Evolutionary conservation across 805 yeast species (phyloP).

Genomic region (Cephaloascus fragrans): DNA sequence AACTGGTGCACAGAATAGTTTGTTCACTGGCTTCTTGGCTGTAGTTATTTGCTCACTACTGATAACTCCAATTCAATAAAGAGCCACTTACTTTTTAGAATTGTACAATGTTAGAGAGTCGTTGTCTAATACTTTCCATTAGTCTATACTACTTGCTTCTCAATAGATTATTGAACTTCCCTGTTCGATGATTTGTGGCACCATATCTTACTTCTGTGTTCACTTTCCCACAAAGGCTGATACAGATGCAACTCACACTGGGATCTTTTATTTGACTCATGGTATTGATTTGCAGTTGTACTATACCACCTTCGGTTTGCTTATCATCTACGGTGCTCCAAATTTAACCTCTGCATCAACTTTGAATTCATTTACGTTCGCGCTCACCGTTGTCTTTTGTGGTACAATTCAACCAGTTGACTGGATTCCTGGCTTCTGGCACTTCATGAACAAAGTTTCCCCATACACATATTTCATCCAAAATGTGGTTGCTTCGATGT

Average conservation of each 20-base stretch:
- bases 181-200: constrained; percentile 37
- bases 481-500: constrained; percentile 34
- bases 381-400: constrained; percentile 16
- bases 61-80: constrained; percentile 53
- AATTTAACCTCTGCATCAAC: constrained; percentile 19
- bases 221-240: constrained; percentile 38
- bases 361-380: constrained; percentile 16
- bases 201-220: constrained; percentile 43
- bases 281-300: too few relatives aligned
- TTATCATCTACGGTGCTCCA: constrained; percentile 18
- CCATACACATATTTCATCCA: constrained; percentile 67
- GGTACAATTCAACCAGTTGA: too few relatives aligned
- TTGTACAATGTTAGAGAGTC: constrained; percentile 63
- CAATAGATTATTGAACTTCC: constrained; percentile 53
- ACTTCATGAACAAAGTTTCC: constrained; percentile 27
- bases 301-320: constrained; percentile 17
- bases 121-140: constrained; percentile 63
- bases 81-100: constrained; percentile 48
- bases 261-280: constrained; percentile 25
- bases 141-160: constrained; percentile 49
- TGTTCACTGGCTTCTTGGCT: constrained; percentile 52
- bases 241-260: constrained; percentile 29
- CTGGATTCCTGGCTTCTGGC: constrained; percentile 43
- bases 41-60: constrained; percentile 46
- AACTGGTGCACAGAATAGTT: constrained; percentile 48